phyloP scores from a whole-genome alignment of 2,329 filamentous ascomycete species.

The Blumeria hordei region DNA sequence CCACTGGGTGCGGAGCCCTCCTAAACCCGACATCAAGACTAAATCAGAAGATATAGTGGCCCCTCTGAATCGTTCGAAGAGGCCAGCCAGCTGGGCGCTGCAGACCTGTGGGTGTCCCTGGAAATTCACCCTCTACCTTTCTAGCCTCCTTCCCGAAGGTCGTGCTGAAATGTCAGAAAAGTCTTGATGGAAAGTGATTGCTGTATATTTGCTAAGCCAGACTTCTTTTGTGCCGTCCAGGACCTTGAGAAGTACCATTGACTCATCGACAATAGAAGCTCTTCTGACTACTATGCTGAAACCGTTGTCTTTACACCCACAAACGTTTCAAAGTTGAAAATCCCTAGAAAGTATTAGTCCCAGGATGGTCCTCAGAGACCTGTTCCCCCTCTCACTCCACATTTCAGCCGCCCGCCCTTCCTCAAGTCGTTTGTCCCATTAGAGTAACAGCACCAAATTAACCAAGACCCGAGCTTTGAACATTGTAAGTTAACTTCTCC shows the following conservation, averaged over 20 bases:
- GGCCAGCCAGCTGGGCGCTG: not conserved
- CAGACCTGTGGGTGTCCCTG: not conserved
- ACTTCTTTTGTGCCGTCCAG: not conserved
- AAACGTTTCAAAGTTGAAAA: not conserved
- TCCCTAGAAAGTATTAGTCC: not conserved
- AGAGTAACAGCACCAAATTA: too few relatives aligned
- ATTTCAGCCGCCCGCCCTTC: too few relatives aligned
- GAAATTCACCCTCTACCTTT: not conserved
- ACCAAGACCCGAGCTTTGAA: too few relatives aligned
- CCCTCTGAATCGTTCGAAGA: not conserved
- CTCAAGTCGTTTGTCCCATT: too few relatives aligned
- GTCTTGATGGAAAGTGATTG: not conserved
- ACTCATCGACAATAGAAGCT: not conserved
- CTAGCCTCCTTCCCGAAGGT: not conserved
- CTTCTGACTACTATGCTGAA: not conserved
- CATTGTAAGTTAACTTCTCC: too few relatives aligned
- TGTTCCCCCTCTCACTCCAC: too few relatives aligned
- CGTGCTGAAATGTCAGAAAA: not conserved
- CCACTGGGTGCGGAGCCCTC: not conserved
- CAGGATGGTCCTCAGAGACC: not conserved
- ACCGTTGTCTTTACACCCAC: not conserved
- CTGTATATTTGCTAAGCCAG: not conserved
- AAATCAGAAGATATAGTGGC: not conserved
- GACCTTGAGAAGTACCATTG: not conserved
- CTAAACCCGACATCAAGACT: not conserved